Evolutionary conservation across 495 filamentous ascomycete genomes (phyloP).

Genomic region (Lasiosphaeria miniovina): DNA sequence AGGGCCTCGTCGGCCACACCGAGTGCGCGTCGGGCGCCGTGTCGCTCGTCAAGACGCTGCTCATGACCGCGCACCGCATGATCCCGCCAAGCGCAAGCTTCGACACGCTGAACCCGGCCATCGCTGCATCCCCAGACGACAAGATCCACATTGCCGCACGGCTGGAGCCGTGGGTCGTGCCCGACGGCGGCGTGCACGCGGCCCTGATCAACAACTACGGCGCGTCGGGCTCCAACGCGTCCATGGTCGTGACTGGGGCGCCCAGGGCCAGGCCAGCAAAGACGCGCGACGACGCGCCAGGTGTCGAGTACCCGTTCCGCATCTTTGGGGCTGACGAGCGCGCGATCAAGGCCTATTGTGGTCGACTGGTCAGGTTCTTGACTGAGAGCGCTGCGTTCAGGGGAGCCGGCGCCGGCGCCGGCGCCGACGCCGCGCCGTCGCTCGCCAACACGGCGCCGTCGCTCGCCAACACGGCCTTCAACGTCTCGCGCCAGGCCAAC

Average conservation of each 20-base stretch:
- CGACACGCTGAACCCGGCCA: conserved; percentile 38
- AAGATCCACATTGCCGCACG: conserved; percentile 37
- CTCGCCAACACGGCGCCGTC: conserved; percentile 1
- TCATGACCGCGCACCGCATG: neutral
- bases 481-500: conserved; percentile 1
- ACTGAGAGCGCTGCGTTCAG: neutral
- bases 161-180: conserved; percentile 30
- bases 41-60: conserved; percentile 41
- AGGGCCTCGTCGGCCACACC: conserved; percentile 51
- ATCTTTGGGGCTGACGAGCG: conserved; percentile 7
- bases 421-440: no score
- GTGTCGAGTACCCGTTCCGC: neutral
- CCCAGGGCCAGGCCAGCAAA: neutral
- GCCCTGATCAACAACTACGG: conserved; percentile 33
- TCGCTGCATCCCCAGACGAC: conserved; percentile 32
- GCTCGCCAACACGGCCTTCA: conserved; percentile 3
- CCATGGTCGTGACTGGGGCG: neutral
- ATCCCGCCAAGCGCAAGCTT: neutral
- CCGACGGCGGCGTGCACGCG: conserved; percentile 14
- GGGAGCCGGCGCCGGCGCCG: neutral
- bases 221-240: conserved; percentile 30
- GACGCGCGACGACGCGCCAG: neutral
- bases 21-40: conserved; percentile 48
- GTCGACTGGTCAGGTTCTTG: neutral
- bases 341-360: conserved; percentile 25